Evolutionary conservation across 352 stramenopile species (phyloP).

Genomic region (Phytophthora sansomeana): DNA sequence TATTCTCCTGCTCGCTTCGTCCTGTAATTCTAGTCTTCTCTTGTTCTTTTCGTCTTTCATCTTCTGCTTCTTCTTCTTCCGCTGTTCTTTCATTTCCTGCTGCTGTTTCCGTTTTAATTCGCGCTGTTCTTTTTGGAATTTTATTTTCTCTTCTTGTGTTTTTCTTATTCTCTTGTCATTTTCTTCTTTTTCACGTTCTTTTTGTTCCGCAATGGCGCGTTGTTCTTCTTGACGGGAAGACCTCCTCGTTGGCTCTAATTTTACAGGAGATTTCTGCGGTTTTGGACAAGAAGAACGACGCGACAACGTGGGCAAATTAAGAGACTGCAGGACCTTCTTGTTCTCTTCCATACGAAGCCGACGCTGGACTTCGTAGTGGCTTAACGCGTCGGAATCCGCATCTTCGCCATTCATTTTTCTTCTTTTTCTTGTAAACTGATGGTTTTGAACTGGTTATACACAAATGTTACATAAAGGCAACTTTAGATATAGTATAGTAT

Average conservation of each 20-base stretch:
- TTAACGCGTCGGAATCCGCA: background rate
- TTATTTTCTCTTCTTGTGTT: background rate
- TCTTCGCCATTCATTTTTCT: conserved; percentile 4
- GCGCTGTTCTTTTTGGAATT: conserved; percentile 2
- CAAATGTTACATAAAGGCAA: conserved; percentile 10
- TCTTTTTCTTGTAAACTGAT: conserved; percentile 2
- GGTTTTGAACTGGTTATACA: conserved; percentile 5
- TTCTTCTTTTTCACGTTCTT: conserved; percentile 10
- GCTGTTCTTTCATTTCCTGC: conserved; percentile 3
- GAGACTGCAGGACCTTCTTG: conserved; percentile 14
- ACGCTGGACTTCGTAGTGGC: conserved; percentile 30
- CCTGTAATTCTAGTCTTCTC: conserved; percentile 1
- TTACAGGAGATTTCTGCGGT: conserved; percentile 6
- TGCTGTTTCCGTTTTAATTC: conserved; percentile 19
- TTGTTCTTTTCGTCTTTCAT: too few relatives aligned
- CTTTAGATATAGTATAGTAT: too few relatives aligned
- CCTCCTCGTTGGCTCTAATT: conserved; percentile 42
- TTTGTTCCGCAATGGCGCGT: conserved; percentile 6
- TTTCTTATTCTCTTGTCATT: background rate
- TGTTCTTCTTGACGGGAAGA: conserved; percentile 32
- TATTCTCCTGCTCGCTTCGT: conserved; percentile 1
- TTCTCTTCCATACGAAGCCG: conserved; percentile 35
- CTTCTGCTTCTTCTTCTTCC: too few relatives aligned
- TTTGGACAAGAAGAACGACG: conserved; percentile 1
- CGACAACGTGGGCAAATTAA: conserved; percentile 18